phyloP scores from a whole-genome alignment of 768 basidiomycete species.

The Rickenella mellea region DNA sequence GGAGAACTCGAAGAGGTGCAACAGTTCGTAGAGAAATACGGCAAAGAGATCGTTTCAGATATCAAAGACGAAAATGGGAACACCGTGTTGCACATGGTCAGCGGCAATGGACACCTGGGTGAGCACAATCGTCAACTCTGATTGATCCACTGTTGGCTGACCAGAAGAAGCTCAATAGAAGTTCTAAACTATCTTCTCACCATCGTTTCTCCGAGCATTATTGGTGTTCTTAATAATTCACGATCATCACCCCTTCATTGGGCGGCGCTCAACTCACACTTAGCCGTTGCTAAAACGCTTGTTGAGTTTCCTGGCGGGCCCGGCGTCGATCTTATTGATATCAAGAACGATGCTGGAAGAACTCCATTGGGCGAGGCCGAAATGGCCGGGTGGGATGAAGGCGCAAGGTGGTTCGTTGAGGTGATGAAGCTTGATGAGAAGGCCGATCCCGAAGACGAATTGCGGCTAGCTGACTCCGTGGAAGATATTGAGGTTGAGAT shows the following conservation, averaged over 20 bases:
- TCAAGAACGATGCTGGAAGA: slow-evolving; percentile 62
- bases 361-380: slow-evolving; percentile 81
- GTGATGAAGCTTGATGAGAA: slow-evolving; percentile 66
- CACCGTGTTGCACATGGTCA: slow-evolving; percentile 76
- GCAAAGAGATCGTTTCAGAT: slow-evolving; percentile 33
- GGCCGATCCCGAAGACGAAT: slow-evolving; percentile 27
- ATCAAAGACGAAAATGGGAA: slow-evolving; percentile 73
- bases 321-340: slow-evolving; percentile 61
- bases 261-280: slow-evolving; percentile 80
- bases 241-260: slow-evolving; percentile 86
- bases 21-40: slow-evolving; percentile 52
- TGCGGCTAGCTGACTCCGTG: neutral
- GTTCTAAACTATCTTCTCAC: slow-evolving; percentile 68
- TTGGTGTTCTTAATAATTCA: slow-evolving; percentile 56
- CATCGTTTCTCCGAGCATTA: slow-evolving; percentile 21
- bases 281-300: slow-evolving; percentile 49
- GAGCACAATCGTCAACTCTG: slow-evolving; percentile 13
- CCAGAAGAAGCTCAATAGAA: slow-evolving; percentile 47
- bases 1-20: slow-evolving; percentile 78
- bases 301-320: slow-evolving; percentile 48
- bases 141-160: slow-evolving; percentile 28
- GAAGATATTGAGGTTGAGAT: slow-evolving; percentile 59
- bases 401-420: slow-evolving; percentile 72
- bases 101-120: slow-evolving; percentile 87
- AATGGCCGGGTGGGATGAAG: slow-evolving; percentile 72